Conservation (phyloP, 2,329 filamentous ascomycete species). For the Chrysoporthe deuterocubensis region DNA sequence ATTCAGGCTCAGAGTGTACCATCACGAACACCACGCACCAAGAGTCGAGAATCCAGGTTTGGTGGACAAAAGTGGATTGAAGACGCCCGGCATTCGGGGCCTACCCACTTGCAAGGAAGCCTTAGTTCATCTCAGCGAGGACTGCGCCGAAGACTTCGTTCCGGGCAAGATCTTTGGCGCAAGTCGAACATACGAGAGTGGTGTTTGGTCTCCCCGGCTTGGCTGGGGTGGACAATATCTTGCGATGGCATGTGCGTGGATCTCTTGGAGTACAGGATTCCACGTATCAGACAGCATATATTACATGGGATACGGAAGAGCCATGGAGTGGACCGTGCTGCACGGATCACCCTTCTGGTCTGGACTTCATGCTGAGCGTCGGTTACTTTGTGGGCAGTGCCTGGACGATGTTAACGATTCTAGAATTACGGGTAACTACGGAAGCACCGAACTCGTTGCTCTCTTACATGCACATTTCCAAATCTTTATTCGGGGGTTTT, state of each 20-base stretch:
- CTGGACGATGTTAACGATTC: too few relatives aligned
- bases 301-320: background rate
- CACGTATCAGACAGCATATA: background rate
- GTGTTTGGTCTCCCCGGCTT: background rate
- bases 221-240: background rate
- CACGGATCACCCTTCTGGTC: background rate
- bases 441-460: too few relatives aligned
- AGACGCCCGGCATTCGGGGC: background rate
- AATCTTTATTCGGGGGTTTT: too few relatives aligned
- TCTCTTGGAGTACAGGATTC: background rate
- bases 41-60: constrained; percentile 17
- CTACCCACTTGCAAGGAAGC: background rate
- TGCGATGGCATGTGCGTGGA: background rate
- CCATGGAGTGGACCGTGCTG: background rate
- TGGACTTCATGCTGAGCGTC: too few relatives aligned
- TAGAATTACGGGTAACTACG: too few relatives aligned
- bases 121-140: background rate
- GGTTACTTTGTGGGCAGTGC: too few relatives aligned
- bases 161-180: background rate
- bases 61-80: constrained; percentile 9
- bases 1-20: background rate
- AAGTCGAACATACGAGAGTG: background rate
- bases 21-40: constrained; percentile 9
- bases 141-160: background rate
- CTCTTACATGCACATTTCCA: too few relatives aligned